phyloP scores from a whole-genome alignment of 345 rosid species.

The Eutrema japonicum region DNA sequence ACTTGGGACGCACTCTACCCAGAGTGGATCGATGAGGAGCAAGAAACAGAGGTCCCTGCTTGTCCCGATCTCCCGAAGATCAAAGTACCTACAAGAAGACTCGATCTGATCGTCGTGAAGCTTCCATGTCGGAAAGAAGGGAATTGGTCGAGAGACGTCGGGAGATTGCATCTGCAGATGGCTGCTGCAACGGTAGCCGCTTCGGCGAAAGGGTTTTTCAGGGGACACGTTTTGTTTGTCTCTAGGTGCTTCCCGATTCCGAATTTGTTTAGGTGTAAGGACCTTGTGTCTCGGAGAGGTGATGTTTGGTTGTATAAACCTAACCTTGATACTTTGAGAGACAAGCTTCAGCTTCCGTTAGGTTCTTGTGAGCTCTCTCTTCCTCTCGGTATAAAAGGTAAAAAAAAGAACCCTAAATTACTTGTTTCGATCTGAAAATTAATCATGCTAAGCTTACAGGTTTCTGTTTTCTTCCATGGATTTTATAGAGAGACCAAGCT shows the following conservation, averaged over 20 bases:
- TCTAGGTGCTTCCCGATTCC: slow-evolving; percentile 79
- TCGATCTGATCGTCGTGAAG: slow-evolving; percentile 80
- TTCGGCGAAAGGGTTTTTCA: slow-evolving; percentile 70
- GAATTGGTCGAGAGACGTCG: slow-evolving; percentile 92
- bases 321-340: slow-evolving; percentile 63
- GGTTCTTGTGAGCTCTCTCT: slow-evolving; percentile 97
- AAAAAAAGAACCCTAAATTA: not conserved
- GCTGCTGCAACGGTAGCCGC: slow-evolving; percentile 78
- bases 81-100: slow-evolving; percentile 63
- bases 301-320: slow-evolving; percentile 79
- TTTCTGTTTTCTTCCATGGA: not conserved
- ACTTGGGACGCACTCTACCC: slow-evolving; percentile 91
- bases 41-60: slow-evolving; percentile 77
- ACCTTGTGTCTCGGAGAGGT: slow-evolving; percentile 60
- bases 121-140: slow-evolving; percentile 88
- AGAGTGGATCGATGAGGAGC: slow-evolving; percentile 99
- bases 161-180: slow-evolving; percentile 83
- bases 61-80: slow-evolving; percentile 73
- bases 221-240: slow-evolving; percentile 70
- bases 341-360: slow-evolving; percentile 74
- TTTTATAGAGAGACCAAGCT: slow-evolving; percentile 55
- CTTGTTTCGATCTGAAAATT: not conserved
- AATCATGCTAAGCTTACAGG: not conserved
- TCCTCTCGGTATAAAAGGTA: slow-evolving; percentile 77
- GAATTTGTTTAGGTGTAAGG: slow-evolving; percentile 80